Evolutionary conservation across 352 stramenopile genomes (phyloP), one percentile per base, ranked within the genome.

Genomic region (Phytophthora capsici): DNA sequence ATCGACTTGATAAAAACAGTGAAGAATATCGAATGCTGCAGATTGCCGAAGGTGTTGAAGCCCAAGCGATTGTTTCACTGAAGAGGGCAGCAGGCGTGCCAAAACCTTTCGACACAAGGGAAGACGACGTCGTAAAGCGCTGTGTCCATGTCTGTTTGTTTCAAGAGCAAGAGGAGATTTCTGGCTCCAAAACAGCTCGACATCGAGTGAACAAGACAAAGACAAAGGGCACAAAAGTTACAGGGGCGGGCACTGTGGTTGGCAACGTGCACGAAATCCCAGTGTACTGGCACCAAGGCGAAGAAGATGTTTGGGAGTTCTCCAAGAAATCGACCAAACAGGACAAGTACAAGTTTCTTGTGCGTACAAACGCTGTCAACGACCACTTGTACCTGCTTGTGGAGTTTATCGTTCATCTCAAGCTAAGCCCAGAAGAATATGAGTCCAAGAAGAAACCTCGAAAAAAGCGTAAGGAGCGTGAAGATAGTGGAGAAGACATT

Each of bases 251-350:
- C 9, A 57, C 57, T 20, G 80, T 91, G 10, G 63, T 94, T 6
- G 86, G 86, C 1, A 94, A 94, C 47, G 77, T 94, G 19, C 86
- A 89, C 37, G 82, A 92, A 47, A 84, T 94, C 16, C 80, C 86
- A 13, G 84, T 94, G 10, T 76, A 82, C 38, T 94, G 86, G 84
- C 85, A 79, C 36, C 63, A 77, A 26, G 56, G 73, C 1, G 80
- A 91, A 75, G 86, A 94, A 67, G 86, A 92, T 26, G 75, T 94
- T 17, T 94, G 86, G 86, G 77, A 92, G 50, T 92, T 94, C 50
- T 94, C 86, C 1, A 82, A 81, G 41, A 86, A 86, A 34, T 64
- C 86, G 6, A 94, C 86, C 1, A 92, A 91, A 52, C 63, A 86
- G 41, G 69, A 90, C 54, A 89, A 88, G 64, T 94, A 94, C 73